Conservation (phyloP, 2,329 filamentous ascomycete genomes). For the Fusarium robinianum region DNA sequence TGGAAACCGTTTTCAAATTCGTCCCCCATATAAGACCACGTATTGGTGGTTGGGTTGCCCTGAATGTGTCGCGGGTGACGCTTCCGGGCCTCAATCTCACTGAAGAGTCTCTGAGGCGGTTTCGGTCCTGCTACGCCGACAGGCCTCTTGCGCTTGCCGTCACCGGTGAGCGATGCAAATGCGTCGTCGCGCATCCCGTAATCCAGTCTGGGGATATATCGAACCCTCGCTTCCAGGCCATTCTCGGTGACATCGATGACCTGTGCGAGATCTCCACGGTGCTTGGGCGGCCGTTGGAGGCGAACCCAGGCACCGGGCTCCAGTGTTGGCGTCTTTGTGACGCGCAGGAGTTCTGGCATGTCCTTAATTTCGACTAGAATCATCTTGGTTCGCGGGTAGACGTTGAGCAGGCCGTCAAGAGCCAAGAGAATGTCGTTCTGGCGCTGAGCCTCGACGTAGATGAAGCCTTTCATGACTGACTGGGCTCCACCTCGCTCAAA, state of each 20-base stretch:
- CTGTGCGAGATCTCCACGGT: conserved; percentile 87
- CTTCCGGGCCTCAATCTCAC: conserved; percentile 89
- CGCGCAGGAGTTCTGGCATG: conserved; percentile 93
- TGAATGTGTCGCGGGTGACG: conserved; percentile 68
- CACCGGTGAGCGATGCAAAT: conserved; percentile 49
- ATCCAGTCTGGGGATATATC: conserved; percentile 87
- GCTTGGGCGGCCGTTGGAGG: conserved; percentile 77
- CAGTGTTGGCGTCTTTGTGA: conserved; percentile 82
- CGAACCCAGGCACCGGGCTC: conserved; percentile 92
- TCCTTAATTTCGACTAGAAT: conserved; percentile 93
- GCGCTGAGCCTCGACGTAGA: conserved; percentile 90
- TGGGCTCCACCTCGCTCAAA: conserved; percentile 85
- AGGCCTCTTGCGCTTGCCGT: conserved; percentile 80
- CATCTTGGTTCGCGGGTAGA: conserved; percentile 86
- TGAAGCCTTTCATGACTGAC: conserved; percentile 85
- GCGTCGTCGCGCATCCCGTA: conserved; percentile 86
- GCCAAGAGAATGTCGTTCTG: conserved; percentile 85
- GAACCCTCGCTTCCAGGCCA: conserved; percentile 83
- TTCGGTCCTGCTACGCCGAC: conserved; percentile 63
- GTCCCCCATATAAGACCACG: conserved; percentile 84
- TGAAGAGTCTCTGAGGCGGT: conserved; percentile 89
- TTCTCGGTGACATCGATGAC: conserved; percentile 93
- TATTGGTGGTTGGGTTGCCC: conserved; percentile 75
- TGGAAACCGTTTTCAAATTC: conserved; percentile 92
- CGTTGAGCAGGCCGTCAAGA: conserved; percentile 82